A percentile compares a stretch with the other conserved stretches of the same genome.
Conservation (phyloP, 176 grass and related monocot species). For the Cenchrus purpureus region DNA sequence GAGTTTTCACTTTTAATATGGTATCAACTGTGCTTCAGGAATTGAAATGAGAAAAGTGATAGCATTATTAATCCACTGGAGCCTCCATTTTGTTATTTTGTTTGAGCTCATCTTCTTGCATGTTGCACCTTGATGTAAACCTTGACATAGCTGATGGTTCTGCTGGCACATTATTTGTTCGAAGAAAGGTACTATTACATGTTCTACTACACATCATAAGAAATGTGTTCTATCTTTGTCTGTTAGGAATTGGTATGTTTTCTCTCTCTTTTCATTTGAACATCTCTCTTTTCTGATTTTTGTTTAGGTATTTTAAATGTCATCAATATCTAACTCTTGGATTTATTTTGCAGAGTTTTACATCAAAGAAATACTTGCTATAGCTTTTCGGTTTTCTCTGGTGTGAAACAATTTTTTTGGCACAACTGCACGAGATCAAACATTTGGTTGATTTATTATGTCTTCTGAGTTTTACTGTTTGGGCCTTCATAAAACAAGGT, state of each 20-base stretch:
- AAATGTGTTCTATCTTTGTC: slow-evolving; percentile 24
- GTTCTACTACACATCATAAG: slow-evolving; percentile 12
- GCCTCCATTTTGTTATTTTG: background rate
- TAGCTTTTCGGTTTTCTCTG: background rate
- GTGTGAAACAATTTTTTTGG: background rate
- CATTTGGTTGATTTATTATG: slow-evolving; percentile 11
- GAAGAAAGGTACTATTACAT: slow-evolving; percentile 25
- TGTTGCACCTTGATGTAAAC: slow-evolving; percentile 23
- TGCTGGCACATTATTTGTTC: background rate
- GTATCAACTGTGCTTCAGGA: background rate
- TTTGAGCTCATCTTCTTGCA: background rate
- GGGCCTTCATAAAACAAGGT: slow-evolving; percentile 25
- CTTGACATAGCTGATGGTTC: background rate
- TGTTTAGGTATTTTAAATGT: slow-evolving; percentile 7
- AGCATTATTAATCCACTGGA: background rate
- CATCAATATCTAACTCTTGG: slow-evolving; percentile 6
- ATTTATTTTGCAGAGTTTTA: slow-evolving; percentile 25
- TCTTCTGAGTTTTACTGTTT: slow-evolving; percentile 18
- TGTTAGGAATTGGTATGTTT: background rate
- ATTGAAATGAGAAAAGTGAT: background rate
- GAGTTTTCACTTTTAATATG: slow-evolving; percentile 20
- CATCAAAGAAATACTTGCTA: slow-evolving; percentile 6
- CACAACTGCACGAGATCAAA: background rate
- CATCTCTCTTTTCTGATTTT: background rate
- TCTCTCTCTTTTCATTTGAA: background rate